phyloP scores from a whole-genome alignment of 23 red algal genomes.

The Gracilaria vermiculophylla region DNA sequence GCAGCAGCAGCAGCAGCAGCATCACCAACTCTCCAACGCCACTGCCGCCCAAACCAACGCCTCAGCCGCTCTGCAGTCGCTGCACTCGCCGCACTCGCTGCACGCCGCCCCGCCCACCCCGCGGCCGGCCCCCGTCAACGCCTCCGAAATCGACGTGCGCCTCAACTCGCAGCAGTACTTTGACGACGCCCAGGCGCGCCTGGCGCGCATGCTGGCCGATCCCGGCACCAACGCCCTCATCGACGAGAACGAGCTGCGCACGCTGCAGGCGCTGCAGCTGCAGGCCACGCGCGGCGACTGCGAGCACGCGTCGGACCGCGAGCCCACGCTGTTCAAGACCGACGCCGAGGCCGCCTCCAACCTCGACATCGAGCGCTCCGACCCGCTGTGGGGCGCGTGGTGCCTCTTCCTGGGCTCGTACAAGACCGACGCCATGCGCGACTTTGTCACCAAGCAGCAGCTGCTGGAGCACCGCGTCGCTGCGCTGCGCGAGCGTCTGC shows the following conservation, averaged over 20 bases:
- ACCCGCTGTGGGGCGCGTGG: constrained; percentile 76
- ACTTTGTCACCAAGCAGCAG: constrained; percentile 65
- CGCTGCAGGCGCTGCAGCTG: constrained; percentile 59
- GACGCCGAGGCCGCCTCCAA: constrained; percentile 73
- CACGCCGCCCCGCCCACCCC: background rate
- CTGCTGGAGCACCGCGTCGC: constrained; percentile 48
- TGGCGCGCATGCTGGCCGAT: constrained; percentile 31
- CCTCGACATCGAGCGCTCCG: constrained; percentile 55
- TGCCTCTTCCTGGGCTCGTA: constrained; percentile 74
- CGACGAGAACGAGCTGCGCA: constrained; percentile 70
- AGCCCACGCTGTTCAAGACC: constrained; percentile 65
- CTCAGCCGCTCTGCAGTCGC: no score
- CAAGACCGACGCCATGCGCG: constrained; percentile 78
- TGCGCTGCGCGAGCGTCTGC: background rate
- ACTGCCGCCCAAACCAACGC: background rate
- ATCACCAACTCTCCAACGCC: background rate
- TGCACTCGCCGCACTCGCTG: no score
- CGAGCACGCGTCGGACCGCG: constrained; percentile 42
- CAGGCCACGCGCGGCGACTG: constrained; percentile 78
- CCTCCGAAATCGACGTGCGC: constrained; percentile 24
- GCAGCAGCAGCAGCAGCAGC: background rate
- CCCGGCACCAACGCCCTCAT: background rate
- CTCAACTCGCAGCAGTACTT: constrained; percentile 60
- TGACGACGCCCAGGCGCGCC: constrained; percentile 16
- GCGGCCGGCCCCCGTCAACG: background rate